Evolutionary conservation across 2,329 filamentous ascomycete genomes (phyloP).

Genomic region (Exutisphaerella laricina): DNA sequence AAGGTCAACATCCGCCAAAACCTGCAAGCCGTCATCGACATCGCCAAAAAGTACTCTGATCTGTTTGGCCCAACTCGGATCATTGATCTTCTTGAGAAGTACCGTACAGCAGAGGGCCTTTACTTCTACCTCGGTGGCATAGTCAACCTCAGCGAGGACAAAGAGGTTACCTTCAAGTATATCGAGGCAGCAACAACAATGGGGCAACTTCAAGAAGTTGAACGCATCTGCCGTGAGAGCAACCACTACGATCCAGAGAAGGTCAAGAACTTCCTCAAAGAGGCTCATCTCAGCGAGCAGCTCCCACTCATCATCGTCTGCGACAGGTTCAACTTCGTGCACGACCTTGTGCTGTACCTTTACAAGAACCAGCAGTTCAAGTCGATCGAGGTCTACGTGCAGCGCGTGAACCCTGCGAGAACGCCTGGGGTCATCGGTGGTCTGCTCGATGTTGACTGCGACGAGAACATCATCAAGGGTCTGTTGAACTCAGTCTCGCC

Average conservation of each 20-base stretch:
- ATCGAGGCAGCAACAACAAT: constrained; percentile 94
- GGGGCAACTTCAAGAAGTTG: constrained; percentile 89
- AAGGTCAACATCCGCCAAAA: constrained; percentile 96
- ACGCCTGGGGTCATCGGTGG: constrained; percentile 92
- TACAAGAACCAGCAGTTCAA: constrained; percentile 99
- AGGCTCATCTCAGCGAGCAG: constrained; percentile 86
- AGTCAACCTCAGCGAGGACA: constrained; percentile 91
- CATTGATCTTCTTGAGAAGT: constrained; percentile 94
- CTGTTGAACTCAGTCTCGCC: constrained; percentile 80
- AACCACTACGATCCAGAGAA: constrained; percentile 57
- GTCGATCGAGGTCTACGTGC: constrained; percentile 96
- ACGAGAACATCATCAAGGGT: constrained; percentile 92
- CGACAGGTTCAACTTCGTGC: constrained; percentile 98
- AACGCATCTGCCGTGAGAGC: constrained; percentile 94
- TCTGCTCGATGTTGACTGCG: constrained; percentile 91
- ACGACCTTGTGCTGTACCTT: constrained; percentile 90
- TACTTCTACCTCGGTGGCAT: constrained; percentile 99
- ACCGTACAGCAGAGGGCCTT: constrained; percentile 91
- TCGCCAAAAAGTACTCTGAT: constrained; percentile 97
- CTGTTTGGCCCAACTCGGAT: constrained; percentile 80
- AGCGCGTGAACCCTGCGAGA: constrained; percentile 86
- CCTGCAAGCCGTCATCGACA: constrained; percentile 85
- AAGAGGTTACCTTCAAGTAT: constrained; percentile 98
- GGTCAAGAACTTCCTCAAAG: constrained; percentile 99
- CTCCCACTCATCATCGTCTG: constrained; percentile 96